A percentile compares a stretch with the other conserved stretches of the same genome.
phyloP scores from a whole-genome alignment of 2,329 filamentous ascomycete species.

The Scolecobasidium constrictum region DNA sequence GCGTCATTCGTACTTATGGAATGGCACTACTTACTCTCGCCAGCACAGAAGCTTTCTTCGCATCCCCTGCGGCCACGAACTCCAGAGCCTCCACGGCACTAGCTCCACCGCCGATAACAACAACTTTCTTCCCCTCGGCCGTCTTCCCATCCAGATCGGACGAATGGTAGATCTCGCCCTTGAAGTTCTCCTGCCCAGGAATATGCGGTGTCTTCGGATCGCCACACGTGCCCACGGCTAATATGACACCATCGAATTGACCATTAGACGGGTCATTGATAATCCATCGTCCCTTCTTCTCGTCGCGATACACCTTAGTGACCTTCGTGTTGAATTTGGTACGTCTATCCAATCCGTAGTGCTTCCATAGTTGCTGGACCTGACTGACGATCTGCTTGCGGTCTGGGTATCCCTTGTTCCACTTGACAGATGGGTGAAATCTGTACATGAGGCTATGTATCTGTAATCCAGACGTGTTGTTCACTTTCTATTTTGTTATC shows the following conservation, averaged over 20 bases:
- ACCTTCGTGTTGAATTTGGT: slow-evolving; percentile 65
- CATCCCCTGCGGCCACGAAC: slow-evolving; percentile 58
- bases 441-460: slow-evolving; percentile 83
- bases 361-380: slow-evolving; percentile 61
- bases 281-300: slow-evolving; percentile 57
- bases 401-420: slow-evolving; percentile 65
- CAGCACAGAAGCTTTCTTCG: slow-evolving; percentile 59
- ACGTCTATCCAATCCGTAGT: slow-evolving; percentile 57
- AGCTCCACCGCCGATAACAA: slow-evolving; percentile 69
- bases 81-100: slow-evolving; percentile 76
- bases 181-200: slow-evolving; percentile 59
- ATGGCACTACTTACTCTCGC: slow-evolving; percentile 42
- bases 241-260: slow-evolving; percentile 67
- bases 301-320: slow-evolving; percentile 57
- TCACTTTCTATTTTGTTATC: slow-evolving; percentile 48
- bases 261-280: slow-evolving; percentile 63
- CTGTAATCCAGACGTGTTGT: slow-evolving; percentile 71
- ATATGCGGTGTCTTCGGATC: slow-evolving; percentile 64
- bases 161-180: slow-evolving; percentile 64
- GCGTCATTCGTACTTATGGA: too few species aligned
- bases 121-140: slow-evolving; percentile 63
- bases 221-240: slow-evolving; percentile 70
- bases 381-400: slow-evolving; percentile 65
- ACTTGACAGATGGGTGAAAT: slow-evolving; percentile 71
- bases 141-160: slow-evolving; percentile 62